Conservation (phyloP, 2,329 filamentous ascomycete species). For the Aspergillus ibericus region DNA sequence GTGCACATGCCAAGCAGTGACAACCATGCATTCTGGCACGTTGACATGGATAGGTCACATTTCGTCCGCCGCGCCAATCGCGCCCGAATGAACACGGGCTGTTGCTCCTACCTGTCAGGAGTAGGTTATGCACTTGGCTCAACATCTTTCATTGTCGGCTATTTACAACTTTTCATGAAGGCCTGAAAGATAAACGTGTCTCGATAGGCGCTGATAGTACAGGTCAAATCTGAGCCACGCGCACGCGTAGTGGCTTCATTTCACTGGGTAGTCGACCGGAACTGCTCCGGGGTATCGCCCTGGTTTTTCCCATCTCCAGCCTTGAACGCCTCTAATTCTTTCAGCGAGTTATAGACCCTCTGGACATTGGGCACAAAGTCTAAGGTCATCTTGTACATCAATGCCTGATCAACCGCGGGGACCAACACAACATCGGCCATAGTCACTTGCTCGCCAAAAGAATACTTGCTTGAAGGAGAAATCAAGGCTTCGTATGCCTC, state of each 20-base stretch:
- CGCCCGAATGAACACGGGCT: background rate
- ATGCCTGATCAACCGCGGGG: background rate
- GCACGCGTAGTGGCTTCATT: background rate
- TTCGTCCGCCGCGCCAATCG: background rate
- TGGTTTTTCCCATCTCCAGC: background rate
- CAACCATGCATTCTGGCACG: background rate
- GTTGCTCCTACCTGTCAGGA: background rate
- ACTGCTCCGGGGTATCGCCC: constrained; percentile 4
- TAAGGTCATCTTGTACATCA: background rate
- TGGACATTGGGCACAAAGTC: background rate
- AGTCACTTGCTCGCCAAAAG: background rate
- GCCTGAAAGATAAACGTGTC: background rate
- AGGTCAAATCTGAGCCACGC: background rate
- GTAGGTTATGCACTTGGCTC: background rate
- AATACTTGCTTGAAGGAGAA: background rate
- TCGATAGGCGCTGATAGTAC: background rate
- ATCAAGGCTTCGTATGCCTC: background rate
- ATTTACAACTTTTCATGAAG: background rate
- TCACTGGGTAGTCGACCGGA: background rate
- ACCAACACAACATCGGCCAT: background rate
- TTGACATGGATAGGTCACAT: background rate
- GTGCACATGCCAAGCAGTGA: background rate
- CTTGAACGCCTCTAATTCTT: background rate
- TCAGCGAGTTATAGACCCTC: background rate
- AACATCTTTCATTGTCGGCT: background rate